Evolutionary conservation across 2,329 filamentous ascomycete species (phyloP).

Genomic region (Conoideocrella luteorostrata): DNA sequence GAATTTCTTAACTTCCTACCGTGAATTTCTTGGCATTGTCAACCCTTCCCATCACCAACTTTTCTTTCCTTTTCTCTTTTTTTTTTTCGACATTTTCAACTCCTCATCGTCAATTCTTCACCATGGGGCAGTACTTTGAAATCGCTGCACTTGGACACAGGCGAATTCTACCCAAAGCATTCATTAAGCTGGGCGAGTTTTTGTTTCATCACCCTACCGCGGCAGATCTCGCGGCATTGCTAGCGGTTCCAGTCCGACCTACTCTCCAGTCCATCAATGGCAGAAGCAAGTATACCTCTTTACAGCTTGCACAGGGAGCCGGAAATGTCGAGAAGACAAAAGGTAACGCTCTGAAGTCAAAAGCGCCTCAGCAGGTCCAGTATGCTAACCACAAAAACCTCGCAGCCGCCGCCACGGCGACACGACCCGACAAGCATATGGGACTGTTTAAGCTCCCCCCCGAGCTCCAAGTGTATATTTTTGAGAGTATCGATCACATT

Average conservation of each 20-base stretch:
- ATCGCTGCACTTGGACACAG: background rate
- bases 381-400: background rate
- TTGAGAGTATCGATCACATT: background rate
- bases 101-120: background rate
- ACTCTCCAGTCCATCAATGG: background rate
- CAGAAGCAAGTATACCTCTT: background rate
- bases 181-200: background rate
- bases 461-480: constrained; percentile 1
- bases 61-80: no score
- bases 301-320: no score
- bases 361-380: no score
- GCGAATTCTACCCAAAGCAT: background rate
- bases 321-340: background rate
- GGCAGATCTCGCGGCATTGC: background rate
- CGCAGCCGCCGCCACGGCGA: background rate
- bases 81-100: background rate
- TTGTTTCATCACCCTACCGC: background rate
- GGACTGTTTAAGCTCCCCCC: background rate
- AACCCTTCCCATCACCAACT: no score
- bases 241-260: background rate
- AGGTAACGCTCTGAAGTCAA: background rate
- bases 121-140: background rate
- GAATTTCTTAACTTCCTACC: no score
- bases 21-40: no score
- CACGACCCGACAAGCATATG: background rate